These are phyloP conservation scores for Gossypium arboreum DNA, from an alignment of 345 rosid genomes.

Conservation along the genomic window DNA sequence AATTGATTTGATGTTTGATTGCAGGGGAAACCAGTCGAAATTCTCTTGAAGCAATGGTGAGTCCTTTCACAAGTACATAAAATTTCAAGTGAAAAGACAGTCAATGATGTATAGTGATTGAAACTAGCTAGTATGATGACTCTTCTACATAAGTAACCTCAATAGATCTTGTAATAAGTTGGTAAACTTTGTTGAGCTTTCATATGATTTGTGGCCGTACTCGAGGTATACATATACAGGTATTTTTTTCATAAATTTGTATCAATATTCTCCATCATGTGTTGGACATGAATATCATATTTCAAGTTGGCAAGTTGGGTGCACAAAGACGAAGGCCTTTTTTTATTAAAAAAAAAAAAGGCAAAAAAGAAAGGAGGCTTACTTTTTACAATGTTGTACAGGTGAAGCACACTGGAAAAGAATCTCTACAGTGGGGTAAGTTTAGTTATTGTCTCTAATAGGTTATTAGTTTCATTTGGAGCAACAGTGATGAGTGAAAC, in stretches of 20 bases:
- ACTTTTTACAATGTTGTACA: slow-evolving; percentile 19
- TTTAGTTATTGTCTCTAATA: background rate
- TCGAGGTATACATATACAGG: too few relatives aligned
- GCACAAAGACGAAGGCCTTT: too few relatives aligned
- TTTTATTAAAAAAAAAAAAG: too few relatives aligned
- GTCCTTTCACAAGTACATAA: slow-evolving; percentile 15
- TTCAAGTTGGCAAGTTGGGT: too few relatives aligned
- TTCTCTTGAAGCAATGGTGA: slow-evolving; percentile 83
- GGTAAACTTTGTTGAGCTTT: background rate
- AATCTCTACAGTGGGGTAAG: slow-evolving; percentile 94
- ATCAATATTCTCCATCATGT: too few relatives aligned
- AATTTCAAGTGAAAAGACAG: background rate
- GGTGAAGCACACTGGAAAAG: slow-evolving; percentile 89
- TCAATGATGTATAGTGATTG: background rate
- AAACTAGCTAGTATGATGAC: background rate
- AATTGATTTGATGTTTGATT: slow-evolving; percentile 1
- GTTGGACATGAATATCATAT: too few relatives aligned
- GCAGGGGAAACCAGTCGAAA: slow-evolving; percentile 70
- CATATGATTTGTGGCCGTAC: background rate
- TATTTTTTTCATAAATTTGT: too few relatives aligned
- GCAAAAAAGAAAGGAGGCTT: background rate
- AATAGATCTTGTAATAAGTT: background rate
- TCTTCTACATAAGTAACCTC: background rate
- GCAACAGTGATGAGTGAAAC: background rate
- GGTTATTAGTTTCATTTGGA: background rate